Evolutionary conservation across 1,139 yeast species (phyloP).

Genomic region (Blastobotrys aristatus): DNA sequence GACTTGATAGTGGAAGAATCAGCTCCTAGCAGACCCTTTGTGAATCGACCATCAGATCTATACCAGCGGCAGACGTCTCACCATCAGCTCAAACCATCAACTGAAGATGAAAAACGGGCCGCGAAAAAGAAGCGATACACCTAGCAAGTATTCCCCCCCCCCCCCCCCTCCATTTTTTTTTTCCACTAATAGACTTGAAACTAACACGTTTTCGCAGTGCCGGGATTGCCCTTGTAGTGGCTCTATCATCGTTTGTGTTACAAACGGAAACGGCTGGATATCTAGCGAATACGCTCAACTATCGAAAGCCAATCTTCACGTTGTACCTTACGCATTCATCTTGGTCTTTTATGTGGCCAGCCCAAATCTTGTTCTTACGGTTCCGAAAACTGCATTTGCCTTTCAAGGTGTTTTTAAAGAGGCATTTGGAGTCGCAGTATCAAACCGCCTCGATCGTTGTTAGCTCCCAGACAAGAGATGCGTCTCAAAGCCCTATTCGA

Average conservation of each 20-base stretch:
- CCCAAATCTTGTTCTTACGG: slow-evolving; percentile 46
- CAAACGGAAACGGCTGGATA: slow-evolving; percentile 82
- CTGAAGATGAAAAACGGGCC: slow-evolving; percentile 13
- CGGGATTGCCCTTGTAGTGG: slow-evolving; percentile 50
- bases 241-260: slow-evolving; percentile 61
- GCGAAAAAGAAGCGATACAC: slow-evolving; percentile 7
- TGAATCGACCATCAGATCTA: background rate
- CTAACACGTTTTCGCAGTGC: slow-evolving; percentile 33
- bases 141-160: background rate
- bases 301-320: slow-evolving; percentile 65
- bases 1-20: slow-evolving; percentile 4
- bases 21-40: slow-evolving; percentile 1
- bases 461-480: slow-evolving; percentile 33
- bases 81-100: slow-evolving; percentile 11
- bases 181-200: too few species aligned
- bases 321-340: slow-evolving; percentile 71
- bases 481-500: slow-evolving; percentile 39
- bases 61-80: slow-evolving; percentile 8
- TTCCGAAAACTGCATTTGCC: slow-evolving; percentile 34
- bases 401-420: slow-evolving; percentile 38
- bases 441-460: slow-evolving; percentile 45
- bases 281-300: slow-evolving; percentile 52
- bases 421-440: slow-evolving; percentile 48
- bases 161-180: background rate
- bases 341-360: slow-evolving; percentile 73